Evolutionary conservation across 1,139 yeast species (phyloP).

Genomic region (Zhuliangozyma blackwelliae): DNA sequence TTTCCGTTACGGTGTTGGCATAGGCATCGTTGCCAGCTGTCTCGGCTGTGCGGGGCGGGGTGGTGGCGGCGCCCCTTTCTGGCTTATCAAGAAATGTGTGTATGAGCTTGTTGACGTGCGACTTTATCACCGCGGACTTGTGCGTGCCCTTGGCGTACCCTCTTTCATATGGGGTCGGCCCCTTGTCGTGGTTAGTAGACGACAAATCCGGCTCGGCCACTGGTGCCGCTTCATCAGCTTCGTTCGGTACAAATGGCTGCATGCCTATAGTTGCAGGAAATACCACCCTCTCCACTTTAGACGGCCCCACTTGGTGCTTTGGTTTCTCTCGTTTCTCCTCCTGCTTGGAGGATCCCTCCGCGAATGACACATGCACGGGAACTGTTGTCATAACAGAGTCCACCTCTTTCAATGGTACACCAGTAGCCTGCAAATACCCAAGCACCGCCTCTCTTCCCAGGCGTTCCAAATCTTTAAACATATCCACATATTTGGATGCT

Average conservation of each 20-base stretch:
- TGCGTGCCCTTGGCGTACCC: conserved; percentile 35
- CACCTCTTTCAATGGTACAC: conserved; percentile 18
- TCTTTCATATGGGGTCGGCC: conserved; percentile 28
- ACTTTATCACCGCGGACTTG: conserved; percentile 24
- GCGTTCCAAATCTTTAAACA: conserved; percentile 36
- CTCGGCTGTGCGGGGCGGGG: not conserved
- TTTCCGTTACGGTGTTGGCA: conserved; percentile 29
- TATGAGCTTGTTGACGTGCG: conserved; percentile 14
- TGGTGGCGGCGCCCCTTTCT: not conserved
- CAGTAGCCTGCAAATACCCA: conserved; percentile 20
- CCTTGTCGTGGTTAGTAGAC: conserved; percentile 20
- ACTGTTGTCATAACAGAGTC: conserved; percentile 16
- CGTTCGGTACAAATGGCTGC: conserved; percentile 23
- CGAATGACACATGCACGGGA: conserved; percentile 32
- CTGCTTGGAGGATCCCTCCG: conserved; percentile 11
- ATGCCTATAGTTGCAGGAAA: conserved; percentile 17
- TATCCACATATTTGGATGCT: conserved; percentile 40
- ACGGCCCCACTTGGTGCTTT: not conserved
- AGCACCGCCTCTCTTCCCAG: conserved; percentile 34
- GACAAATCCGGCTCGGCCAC: conserved; percentile 2
- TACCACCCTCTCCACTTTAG: too few species aligned
- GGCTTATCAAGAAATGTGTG: conserved; percentile 7
- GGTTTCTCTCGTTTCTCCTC: conserved; percentile 3
- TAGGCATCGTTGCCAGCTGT: conserved; percentile 24
- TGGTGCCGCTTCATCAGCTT: not conserved